Conservation (phyloP, 1,139 yeast genomes). For the Saccharomyces hybrid region DNA sequence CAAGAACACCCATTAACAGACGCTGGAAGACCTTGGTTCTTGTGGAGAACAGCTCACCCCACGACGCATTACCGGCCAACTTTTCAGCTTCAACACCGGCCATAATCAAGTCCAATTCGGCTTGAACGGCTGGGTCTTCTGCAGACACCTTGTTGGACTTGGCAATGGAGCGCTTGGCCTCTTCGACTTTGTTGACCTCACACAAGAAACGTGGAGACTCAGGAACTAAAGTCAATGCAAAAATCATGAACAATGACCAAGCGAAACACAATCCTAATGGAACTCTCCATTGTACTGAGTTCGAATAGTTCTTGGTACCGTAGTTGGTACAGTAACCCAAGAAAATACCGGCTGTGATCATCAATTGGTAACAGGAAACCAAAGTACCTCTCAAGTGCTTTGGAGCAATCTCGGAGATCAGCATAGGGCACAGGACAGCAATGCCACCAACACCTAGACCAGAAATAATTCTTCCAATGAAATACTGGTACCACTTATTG, state of each 20-base stretch:
- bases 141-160: slow-evolving; percentile 38
- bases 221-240: slow-evolving; percentile 58
- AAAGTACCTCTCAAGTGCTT: slow-evolving; percentile 57
- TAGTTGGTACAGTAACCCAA: slow-evolving; percentile 52
- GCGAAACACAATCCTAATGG: slow-evolving; percentile 43
- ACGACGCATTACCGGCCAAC: slow-evolving; percentile 30
- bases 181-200: slow-evolving; percentile 42
- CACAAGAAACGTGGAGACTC: slow-evolving; percentile 69
- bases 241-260: slow-evolving; percentile 34
- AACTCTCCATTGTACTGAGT: slow-evolving; percentile 50
- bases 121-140: slow-evolving; percentile 39
- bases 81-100: slow-evolving; percentile 47
- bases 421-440: slow-evolving; percentile 51
- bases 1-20: slow-evolving; percentile 50
- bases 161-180: slow-evolving; percentile 44
- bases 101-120: slow-evolving; percentile 50
- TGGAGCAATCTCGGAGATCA: slow-evolving; percentile 55
- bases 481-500: slow-evolving; percentile 40
- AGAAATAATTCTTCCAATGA: slow-evolving; percentile 51
- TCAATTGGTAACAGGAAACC: slow-evolving; percentile 52
- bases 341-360: slow-evolving; percentile 51
- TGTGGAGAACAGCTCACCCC: slow-evolving; percentile 31
- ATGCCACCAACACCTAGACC: slow-evolving; percentile 57
- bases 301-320: slow-evolving; percentile 40
- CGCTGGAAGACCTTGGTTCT: slow-evolving; percentile 43